A percentile compares a stretch with the other conserved stretches of the same genome.
phyloP scores from a whole-genome alignment of 257 asterid species.

The Penstemon barbatus region DNA sequence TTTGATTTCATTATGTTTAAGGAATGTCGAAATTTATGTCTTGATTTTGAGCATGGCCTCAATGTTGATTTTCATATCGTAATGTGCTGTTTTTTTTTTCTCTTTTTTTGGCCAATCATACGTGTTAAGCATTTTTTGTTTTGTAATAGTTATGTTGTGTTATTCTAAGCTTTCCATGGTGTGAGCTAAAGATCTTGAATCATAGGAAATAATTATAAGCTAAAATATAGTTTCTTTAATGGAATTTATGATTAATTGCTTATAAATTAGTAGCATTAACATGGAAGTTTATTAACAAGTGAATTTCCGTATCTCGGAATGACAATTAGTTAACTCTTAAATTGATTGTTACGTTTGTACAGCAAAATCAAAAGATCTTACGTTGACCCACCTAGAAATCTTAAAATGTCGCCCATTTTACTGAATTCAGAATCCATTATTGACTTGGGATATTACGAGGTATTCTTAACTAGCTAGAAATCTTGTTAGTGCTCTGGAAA shows the following conservation, averaged over 20 bases:
- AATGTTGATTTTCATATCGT: not conserved
- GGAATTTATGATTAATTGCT: not conserved
- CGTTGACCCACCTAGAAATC: no score
- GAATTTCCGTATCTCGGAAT: no score
- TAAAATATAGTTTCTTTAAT: not conserved
- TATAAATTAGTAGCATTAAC: not conserved
- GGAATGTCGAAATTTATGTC: not conserved
- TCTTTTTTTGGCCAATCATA: not conserved
- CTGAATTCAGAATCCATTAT: no score
- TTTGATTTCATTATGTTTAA: not conserved
- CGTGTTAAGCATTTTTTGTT: not conserved
- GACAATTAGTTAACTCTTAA: no score
- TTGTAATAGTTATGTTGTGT: not conserved
- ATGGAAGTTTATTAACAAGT: not conserved
- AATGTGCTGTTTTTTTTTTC: not conserved
- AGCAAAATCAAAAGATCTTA: not conserved
- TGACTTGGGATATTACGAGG: no score
- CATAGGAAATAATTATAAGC: not conserved
- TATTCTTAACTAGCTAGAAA: no score
- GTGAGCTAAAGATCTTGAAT: constrained; percentile 18
- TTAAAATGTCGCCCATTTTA: no score
- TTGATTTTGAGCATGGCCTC: not conserved
- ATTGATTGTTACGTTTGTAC: no score
- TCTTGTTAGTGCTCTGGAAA: no score
- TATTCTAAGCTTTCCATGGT: not conserved